Evolutionary conservation across 768 basidiomycete species (phyloP).

Genomic region (Mycena albidolilacea): DNA sequence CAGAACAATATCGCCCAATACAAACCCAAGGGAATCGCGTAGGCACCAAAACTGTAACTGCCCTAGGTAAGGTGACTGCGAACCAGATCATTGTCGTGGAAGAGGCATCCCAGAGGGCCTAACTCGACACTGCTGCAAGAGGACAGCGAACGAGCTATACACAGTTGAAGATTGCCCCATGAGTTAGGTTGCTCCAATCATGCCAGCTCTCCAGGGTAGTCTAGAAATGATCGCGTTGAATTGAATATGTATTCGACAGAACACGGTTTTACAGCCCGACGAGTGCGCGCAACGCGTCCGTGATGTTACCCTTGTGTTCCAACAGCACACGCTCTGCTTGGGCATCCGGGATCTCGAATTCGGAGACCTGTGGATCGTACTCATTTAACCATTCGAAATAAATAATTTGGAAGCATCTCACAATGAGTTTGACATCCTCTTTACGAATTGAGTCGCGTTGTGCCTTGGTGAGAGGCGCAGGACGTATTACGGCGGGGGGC

Average conservation of each 20-base stretch:
- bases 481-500: constrained; percentile 49
- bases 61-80: too few relatives aligned
- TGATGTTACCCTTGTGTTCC: constrained; percentile 68
- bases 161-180: too few relatives aligned
- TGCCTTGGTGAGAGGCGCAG: constrained; percentile 51
- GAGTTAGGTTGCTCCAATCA: too few relatives aligned
- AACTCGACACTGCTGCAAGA: too few relatives aligned
- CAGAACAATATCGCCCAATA: too few relatives aligned
- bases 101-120: too few relatives aligned
- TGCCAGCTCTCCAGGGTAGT: too few relatives aligned
- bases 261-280: constrained; percentile 39
- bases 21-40: too few relatives aligned
- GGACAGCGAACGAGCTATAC: too few relatives aligned
- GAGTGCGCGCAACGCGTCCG: constrained; percentile 63
- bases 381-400: constrained; percentile 3
- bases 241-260: neutral
- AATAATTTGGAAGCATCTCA: constrained; percentile 48
- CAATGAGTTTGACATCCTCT: constrained; percentile 78
- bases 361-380: constrained; percentile 61
- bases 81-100: too few relatives aligned
- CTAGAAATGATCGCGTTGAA: too few relatives aligned
- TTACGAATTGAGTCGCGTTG: constrained; percentile 65
- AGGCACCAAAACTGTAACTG: too few relatives aligned
- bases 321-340: constrained; percentile 73
- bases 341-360: constrained; percentile 72